These are phyloP conservation scores for Salix brachista DNA, from an alignment of 345 rosid species.

Conservation along the genomic window DNA sequence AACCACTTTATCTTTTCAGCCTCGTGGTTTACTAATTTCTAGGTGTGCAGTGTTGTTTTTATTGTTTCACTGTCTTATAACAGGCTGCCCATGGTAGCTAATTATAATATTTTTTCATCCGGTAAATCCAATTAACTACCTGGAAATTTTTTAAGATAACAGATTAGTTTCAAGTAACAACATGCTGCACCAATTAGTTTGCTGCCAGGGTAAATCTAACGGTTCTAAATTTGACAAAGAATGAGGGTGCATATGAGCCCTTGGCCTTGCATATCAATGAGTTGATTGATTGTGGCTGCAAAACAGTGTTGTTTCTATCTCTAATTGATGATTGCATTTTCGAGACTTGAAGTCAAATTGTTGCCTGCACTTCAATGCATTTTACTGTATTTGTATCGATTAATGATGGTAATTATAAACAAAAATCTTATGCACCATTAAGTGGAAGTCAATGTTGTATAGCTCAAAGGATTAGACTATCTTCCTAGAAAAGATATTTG, in stretches of 20 bases:
- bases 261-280: not conserved
- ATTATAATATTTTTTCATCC: not conserved
- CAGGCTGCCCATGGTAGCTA: not conserved
- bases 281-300: not conserved
- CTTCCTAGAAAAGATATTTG: not conserved
- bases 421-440: not conserved
- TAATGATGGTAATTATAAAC: not conserved
- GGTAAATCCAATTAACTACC: not conserved
- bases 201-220: not conserved
- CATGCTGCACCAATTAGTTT: not conserved
- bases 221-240: not conserved
- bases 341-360: not conserved
- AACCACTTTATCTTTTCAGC: not conserved
- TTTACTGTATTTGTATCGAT: not conserved
- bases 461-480: not conserved
- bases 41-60: not conserved
- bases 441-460: not conserved
- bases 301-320: not conserved
- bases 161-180: not conserved
- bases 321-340: not conserved
- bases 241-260: not conserved
- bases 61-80: not conserved
- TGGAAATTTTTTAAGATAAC: not conserved
- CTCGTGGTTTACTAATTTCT: not conserved
- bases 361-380: not conserved